Conservation (phyloP, 306 rosid species). For the Rosa chinensis region DNA sequence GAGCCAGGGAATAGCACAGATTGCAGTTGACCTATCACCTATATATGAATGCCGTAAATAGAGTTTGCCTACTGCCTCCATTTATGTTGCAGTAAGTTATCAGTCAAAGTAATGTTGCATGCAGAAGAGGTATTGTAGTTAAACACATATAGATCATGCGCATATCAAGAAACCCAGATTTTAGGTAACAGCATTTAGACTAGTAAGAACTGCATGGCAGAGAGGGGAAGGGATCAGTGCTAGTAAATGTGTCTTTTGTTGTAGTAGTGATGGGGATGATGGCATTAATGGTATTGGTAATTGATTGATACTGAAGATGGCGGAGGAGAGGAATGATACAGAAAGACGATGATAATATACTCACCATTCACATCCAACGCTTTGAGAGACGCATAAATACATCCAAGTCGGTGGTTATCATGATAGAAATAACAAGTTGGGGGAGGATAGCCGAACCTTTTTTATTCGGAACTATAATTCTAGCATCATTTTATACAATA, state of each 20-base stretch:
- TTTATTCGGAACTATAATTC: too few relatives aligned
- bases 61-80: not conserved
- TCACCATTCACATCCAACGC: too few relatives aligned
- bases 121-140: not conserved
- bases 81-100: not conserved
- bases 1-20: not conserved
- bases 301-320: not conserved
- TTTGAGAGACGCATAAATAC: too few relatives aligned
- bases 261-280: not conserved
- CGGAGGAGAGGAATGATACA: not conserved
- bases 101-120: not conserved
- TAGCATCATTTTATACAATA: too few relatives aligned
- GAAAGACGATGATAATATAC: not conserved
- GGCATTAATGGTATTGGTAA: not conserved
- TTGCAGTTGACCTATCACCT: not conserved
- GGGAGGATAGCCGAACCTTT: too few relatives aligned
- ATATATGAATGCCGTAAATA: too few relatives aligned
- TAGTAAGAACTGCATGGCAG: not conserved
- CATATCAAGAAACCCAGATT: not conserved
- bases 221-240: not conserved
- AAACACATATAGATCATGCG: not conserved
- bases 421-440: too few relatives aligned
- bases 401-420: too few relatives aligned
- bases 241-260: not conserved
- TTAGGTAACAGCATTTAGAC: not conserved